phyloP scores from a whole-genome alignment of 108 stramenopile species.

The Epithemia pelagica region DNA sequence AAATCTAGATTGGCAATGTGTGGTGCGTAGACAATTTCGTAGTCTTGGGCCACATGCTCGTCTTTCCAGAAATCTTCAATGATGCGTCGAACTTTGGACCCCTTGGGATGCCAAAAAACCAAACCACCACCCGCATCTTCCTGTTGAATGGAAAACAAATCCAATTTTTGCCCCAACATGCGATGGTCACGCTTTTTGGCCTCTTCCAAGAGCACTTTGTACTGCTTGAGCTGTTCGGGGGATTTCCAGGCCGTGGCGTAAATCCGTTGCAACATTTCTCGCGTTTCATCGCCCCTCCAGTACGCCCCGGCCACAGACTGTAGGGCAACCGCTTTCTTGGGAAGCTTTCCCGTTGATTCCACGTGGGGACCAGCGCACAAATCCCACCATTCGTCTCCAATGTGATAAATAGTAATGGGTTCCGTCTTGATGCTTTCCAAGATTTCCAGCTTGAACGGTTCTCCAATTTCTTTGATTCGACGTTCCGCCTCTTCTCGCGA shows the following conservation, averaged over 20 bases:
- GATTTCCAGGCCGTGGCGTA: slow-evolving; percentile 96
- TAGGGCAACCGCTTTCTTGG: slow-evolving; percentile 78
- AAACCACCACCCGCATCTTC: slow-evolving; percentile 71
- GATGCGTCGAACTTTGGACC: slow-evolving; percentile 75
- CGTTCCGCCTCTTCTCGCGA: slow-evolving; percentile 80
- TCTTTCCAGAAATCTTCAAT: slow-evolving; percentile 96
- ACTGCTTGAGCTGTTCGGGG: slow-evolving; percentile 70
- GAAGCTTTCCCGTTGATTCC: slow-evolving; percentile 75
- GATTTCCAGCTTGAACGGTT: slow-evolving; percentile 95
- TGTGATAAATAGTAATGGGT: slow-evolving; percentile 93
- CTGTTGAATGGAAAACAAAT: slow-evolving; percentile 94
- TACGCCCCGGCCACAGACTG: slow-evolving; percentile 95
- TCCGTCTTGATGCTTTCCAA: slow-evolving; percentile 86
- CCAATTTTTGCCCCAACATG: slow-evolving; percentile 89
- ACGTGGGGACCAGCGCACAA: slow-evolving; percentile 97
- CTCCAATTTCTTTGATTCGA: slow-evolving; percentile 74
- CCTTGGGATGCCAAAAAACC: slow-evolving; percentile 90
- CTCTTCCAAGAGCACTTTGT: slow-evolving; percentile 89
- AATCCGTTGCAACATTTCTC: slow-evolving; percentile 89
- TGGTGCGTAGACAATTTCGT: slow-evolving; percentile 95
- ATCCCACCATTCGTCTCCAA: slow-evolving; percentile 97
- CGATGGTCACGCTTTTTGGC: slow-evolving; percentile 98
- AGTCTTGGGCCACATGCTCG: slow-evolving; percentile 68
- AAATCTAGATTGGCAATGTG: slow-evolving; percentile 95
- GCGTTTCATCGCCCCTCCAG: slow-evolving; percentile 97